Evolutionary conservation across 192 early-diverging fungal species (phyloP).

Genomic region (Obelidium mucronatum): DNA sequence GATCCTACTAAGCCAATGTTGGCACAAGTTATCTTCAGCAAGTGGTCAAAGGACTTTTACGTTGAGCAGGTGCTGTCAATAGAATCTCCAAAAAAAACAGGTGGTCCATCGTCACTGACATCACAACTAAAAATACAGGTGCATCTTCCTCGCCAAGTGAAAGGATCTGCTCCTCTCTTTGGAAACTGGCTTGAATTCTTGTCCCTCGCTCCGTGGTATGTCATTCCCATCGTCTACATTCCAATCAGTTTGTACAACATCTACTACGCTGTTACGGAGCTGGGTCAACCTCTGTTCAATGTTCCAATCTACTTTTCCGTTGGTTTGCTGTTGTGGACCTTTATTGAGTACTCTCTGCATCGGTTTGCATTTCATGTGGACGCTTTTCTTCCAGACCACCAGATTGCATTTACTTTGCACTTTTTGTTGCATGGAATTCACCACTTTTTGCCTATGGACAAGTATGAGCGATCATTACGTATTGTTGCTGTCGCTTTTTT

Average conservation of each 20-base stretch:
- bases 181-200: constrained; percentile 77
- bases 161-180: constrained; percentile 84
- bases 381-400: constrained; percentile 84
- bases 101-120: no score
- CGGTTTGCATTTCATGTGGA: constrained; percentile 96
- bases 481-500: neutral
- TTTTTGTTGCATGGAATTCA: constrained; percentile 96
- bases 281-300: neutral
- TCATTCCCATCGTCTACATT: constrained; percentile 88
- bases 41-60: constrained; percentile 84
- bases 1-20: constrained; percentile 84
- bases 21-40: constrained; percentile 75
- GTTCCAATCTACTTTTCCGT: constrained; percentile 58
- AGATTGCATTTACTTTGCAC: constrained; percentile 75
- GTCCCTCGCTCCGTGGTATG: constrained; percentile 91
- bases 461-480: constrained; percentile 47
- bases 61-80: constrained; percentile 68
- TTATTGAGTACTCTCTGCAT: constrained; percentile 91
- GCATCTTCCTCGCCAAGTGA: constrained; percentile 85
- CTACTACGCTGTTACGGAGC: constrained; percentile 34
- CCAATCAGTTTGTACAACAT: constrained; percentile 70
- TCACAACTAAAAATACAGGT: constrained; percentile 54
- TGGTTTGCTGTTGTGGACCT: constrained; percentile 83
- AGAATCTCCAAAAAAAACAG: no score
- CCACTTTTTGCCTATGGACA: constrained; percentile 96